phyloP scores from a whole-genome alignment of 805 yeast species.

The Saccharomycopsis microspora region DNA sequence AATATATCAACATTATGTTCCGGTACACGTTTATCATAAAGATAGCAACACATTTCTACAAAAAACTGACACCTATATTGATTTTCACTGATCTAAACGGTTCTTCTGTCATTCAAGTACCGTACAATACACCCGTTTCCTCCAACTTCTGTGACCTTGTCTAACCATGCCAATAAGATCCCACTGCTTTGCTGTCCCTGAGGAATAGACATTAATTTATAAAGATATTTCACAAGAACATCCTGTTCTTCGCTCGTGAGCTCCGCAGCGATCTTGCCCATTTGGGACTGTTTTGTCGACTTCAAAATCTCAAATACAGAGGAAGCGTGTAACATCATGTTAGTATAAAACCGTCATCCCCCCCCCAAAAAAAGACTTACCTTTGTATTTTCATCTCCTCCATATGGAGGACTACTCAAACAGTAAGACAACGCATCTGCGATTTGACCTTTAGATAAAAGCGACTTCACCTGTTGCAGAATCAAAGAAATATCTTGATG shows the following conservation, averaged over 20 bases:
- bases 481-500: constrained; percentile 43
- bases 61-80: background rate
- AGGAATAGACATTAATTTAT: constrained; percentile 70
- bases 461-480: constrained; percentile 46
- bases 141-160: constrained; percentile 69
- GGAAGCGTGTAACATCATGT: constrained; percentile 26
- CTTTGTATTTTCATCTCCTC: constrained; percentile 52
- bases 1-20: background rate
- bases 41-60: too few species aligned
- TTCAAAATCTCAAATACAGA: constrained; percentile 63
- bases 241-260: constrained; percentile 61
- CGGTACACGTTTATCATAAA: too few species aligned
- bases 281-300: constrained; percentile 57
- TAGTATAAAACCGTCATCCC: background rate
- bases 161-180: constrained; percentile 80
- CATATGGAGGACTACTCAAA: constrained; percentile 73
- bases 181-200: constrained; percentile 84
- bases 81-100: constrained; percentile 32
- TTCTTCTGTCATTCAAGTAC: constrained; percentile 75
- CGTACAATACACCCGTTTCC: constrained; percentile 88
- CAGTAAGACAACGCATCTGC: constrained; percentile 52
- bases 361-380: constrained; percentile 17
- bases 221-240: constrained; percentile 70
- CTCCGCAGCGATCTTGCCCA: constrained; percentile 44
- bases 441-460: constrained; percentile 62